Conservation (phyloP, 805 yeast genomes). For the Yarrowia keelungensis region DNA sequence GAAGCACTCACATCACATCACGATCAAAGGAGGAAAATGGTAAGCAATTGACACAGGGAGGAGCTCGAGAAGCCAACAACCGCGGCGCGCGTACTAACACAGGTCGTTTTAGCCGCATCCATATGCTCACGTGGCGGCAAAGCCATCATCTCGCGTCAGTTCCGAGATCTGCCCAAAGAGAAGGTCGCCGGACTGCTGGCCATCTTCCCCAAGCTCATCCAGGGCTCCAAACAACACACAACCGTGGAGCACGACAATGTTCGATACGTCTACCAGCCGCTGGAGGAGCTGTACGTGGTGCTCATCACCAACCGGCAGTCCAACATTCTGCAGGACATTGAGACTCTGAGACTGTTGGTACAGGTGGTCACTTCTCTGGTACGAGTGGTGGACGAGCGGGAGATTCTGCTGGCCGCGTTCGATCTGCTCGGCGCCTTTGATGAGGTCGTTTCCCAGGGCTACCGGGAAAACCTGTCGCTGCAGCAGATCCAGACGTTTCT, state of each 20-base stretch:
- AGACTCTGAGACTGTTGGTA: slow-evolving; percentile 84
- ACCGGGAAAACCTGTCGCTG: slow-evolving; percentile 82
- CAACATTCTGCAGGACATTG: slow-evolving; percentile 92
- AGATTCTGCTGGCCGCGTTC: slow-evolving; percentile 82
- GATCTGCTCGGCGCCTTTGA: slow-evolving; percentile 91
- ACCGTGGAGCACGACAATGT: slow-evolving; percentile 91
- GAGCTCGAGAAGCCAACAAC: neutral
- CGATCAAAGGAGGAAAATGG: slow-evolving; percentile 39
- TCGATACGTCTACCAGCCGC: slow-evolving; percentile 93
- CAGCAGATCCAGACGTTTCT: slow-evolving; percentile 86
- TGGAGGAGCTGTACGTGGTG: slow-evolving; percentile 91
- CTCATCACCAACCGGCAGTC: slow-evolving; percentile 89
- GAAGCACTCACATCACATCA: slow-evolving; percentile 10
- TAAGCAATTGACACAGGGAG: slow-evolving; percentile 10
- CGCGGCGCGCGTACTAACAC: slow-evolving; percentile 4
- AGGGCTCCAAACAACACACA: slow-evolving; percentile 82
- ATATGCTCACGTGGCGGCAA: slow-evolving; percentile 94
- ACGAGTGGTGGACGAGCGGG: slow-evolving; percentile 77
- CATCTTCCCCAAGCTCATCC: slow-evolving; percentile 79
- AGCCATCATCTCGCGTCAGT: slow-evolving; percentile 90
- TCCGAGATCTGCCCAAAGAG: slow-evolving; percentile 81
- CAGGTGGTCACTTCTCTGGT: slow-evolving; percentile 80
- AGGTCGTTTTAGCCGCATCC: slow-evolving; percentile 76
- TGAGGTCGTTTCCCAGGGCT: slow-evolving; percentile 89
- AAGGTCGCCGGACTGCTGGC: slow-evolving; percentile 85